Evolutionary conservation across 352 stramenopile genomes (phyloP).

Genomic region (Peronosclerospora sorghi): DNA sequence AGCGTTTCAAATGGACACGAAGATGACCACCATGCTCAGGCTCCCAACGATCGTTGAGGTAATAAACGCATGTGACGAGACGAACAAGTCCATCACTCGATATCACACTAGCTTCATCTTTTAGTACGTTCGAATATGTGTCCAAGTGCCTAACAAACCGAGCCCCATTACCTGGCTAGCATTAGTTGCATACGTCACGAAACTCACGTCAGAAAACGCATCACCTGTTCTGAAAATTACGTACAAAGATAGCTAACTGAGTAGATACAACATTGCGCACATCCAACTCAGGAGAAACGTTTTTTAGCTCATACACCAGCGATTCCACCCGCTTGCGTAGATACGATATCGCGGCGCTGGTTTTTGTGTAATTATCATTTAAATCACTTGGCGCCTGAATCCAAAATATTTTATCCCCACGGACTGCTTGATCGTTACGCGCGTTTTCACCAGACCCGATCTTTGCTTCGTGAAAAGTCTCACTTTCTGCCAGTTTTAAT

Average conservation of each 20-base stretch:
- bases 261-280: constrained; percentile 60
- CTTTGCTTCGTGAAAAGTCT: constrained; percentile 30
- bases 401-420: constrained; percentile 64
- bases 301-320: constrained; percentile 45
- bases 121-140: constrained; percentile 37
- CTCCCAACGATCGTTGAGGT: constrained; percentile 67
- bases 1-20: constrained; percentile 35
- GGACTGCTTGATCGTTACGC: constrained; percentile 30
- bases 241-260: constrained; percentile 68
- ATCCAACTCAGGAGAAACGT: constrained; percentile 34
- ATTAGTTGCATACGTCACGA: constrained; percentile 1
- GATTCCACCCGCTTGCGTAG: constrained; percentile 40
- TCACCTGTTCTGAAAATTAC: constrained; percentile 4
- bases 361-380: constrained; percentile 7
- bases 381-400: constrained; percentile 35
- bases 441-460: constrained; percentile 31
- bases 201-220: background rate
- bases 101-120: constrained; percentile 8
- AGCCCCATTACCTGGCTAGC: constrained; percentile 47
- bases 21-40: constrained; percentile 47
- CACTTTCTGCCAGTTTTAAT: constrained; percentile 12
- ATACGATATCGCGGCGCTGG: constrained; percentile 28
- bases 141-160: constrained; percentile 65
- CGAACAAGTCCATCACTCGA: constrained; percentile 25
- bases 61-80: constrained; percentile 79